phyloP scores from a whole-genome alignment of 441 rosid species.

The Erodium trifolium region DNA sequence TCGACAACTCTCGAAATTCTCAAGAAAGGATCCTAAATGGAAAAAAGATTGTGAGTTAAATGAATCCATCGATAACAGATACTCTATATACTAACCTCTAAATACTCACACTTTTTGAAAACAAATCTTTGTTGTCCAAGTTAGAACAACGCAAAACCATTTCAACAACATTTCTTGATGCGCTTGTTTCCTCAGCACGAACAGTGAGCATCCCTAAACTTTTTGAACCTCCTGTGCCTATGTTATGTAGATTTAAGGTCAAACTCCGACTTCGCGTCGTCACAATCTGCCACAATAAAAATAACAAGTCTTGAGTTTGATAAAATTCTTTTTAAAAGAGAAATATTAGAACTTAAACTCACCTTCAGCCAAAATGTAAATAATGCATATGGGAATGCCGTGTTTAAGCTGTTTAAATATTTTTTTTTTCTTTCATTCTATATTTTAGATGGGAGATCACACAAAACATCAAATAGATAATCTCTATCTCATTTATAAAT shows the following conservation, averaged over 20 bases:
- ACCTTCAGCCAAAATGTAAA: background rate
- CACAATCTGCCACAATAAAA: slow-evolving; percentile 37
- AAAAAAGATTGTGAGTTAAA: slow-evolving; percentile 13
- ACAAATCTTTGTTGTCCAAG: slow-evolving; percentile 60
- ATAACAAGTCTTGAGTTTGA: background rate
- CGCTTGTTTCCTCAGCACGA: slow-evolving; percentile 59
- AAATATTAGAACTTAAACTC: background rate
- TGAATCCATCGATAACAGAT: slow-evolving; percentile 4
- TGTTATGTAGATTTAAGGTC: slow-evolving; percentile 41
- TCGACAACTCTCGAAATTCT: slow-evolving; percentile 63
- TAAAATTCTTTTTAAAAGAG: background rate
- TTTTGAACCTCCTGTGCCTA: slow-evolving; percentile 28
- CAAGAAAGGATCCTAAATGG: slow-evolving; percentile 65
- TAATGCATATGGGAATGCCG: background rate
- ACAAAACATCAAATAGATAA: background rate
- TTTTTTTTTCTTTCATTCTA: background rate
- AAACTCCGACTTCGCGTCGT: slow-evolving; percentile 41
- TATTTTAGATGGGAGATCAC: background rate
- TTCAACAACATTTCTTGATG: slow-evolving; percentile 51
- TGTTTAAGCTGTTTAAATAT: background rate
- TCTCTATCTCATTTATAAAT: background rate
- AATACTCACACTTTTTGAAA: slow-evolving; percentile 65
- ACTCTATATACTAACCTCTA: slow-evolving; percentile 2
- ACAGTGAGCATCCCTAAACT: slow-evolving; percentile 48
- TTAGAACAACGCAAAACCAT: slow-evolving; percentile 38